phyloP scores from a whole-genome alignment of 1,284 basidiomycete genomes.

The Trichosporon coremiiforme region DNA sequence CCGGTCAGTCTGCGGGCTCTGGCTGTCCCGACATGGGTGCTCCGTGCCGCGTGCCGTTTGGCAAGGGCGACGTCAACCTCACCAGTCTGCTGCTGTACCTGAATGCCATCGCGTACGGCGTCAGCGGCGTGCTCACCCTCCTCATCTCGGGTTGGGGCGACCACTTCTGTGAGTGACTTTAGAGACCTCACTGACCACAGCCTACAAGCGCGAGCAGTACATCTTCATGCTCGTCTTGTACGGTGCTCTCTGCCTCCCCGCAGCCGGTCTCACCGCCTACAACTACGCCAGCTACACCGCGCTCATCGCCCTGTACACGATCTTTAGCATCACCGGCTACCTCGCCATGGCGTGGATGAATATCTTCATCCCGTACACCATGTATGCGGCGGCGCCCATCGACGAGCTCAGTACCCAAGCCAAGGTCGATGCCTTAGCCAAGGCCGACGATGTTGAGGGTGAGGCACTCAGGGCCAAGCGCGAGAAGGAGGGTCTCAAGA shows the following conservation, averaged over 20 bases:
- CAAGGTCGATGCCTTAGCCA: not conserved
- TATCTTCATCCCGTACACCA: conserved; percentile 25
- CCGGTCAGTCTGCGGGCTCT: conserved; percentile 11
- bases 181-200: not conserved
- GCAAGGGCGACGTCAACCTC: conserved; percentile 21
- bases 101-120: conserved; percentile 24
- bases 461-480: not conserved
- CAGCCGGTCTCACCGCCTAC: conserved; percentile 25
- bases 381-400: conserved; percentile 22
- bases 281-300: conserved; percentile 21
- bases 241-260: conserved; percentile 23
- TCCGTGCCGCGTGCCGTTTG: conserved; percentile 22
- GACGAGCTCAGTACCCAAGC: conserved; percentile 12
- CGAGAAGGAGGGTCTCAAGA: conserved; percentile 24
- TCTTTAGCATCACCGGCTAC: conserved; percentile 25
- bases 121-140: conserved; percentile 23
- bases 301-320: conserved; percentile 17
- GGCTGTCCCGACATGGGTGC: conserved; percentile 13
- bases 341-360: conserved; percentile 25
- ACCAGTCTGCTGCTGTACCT: conserved; percentile 25
- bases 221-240: conserved; percentile 19
- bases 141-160: conserved; percentile 26
- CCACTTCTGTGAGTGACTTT: conserved; percentile 16
- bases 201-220: conserved; percentile 25
- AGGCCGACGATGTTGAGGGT: not conserved